Conservation (phyloP, 139 green algal species). For the Asterochloris erici region DNA sequence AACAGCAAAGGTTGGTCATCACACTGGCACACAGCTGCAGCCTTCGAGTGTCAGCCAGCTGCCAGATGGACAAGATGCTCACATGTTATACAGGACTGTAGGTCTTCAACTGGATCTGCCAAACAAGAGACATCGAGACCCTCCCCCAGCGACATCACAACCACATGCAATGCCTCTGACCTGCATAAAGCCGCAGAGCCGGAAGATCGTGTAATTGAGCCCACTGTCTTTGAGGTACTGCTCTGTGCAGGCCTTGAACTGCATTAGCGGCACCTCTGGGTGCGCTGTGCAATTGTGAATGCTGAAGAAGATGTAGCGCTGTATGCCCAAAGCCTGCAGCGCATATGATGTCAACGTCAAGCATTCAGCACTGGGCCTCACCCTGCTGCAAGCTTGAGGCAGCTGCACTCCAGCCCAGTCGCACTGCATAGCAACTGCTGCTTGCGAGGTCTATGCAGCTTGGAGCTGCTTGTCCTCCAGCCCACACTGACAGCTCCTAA, state of each 20-base stretch:
- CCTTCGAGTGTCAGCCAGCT: too few species aligned
- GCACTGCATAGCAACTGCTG: background rate
- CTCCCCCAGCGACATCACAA: background rate
- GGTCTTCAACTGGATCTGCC: too few species aligned
- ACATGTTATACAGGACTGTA: background rate
- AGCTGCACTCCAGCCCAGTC: too few species aligned
- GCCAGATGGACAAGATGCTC: background rate
- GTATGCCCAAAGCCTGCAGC: constrained; percentile 94
- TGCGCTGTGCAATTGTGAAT: constrained; percentile 96
- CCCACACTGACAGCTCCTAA: background rate
- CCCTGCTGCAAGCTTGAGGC: too few species aligned
- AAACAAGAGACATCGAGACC: too few species aligned
- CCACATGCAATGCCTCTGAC: constrained; percentile 15
- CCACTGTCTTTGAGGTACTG: constrained; percentile 78
- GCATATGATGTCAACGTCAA: too few species aligned
- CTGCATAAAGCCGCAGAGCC: constrained; percentile 97
- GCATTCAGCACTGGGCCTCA: too few species aligned
- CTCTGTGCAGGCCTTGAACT: constrained; percentile 93
- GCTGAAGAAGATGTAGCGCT: constrained; percentile 96
- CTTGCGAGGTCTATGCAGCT: background rate
- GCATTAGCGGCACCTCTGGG: constrained; percentile 90
- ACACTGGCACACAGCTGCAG: background rate
- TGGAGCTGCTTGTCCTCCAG: too few species aligned
- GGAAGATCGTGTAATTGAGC: constrained; percentile 91
- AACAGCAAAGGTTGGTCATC: background rate